Evolutionary conservation across 768 basidiomycete species (phyloP), one percentile per base, ranked within the genome.

Genomic region (Pleurotus pulmonarius): DNA sequence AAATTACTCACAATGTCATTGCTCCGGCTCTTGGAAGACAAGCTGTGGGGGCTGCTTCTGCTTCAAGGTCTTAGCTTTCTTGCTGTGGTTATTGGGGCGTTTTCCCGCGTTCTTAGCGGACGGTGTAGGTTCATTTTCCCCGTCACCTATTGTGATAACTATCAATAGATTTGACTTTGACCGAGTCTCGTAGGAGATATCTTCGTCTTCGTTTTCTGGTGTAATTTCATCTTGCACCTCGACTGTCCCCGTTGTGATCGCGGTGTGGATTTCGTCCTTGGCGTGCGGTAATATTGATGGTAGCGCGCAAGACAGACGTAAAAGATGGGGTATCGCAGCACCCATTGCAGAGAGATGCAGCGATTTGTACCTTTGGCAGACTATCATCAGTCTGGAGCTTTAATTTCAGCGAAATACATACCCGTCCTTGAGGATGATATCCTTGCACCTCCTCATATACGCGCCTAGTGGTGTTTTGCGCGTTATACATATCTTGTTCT

Each of bases 311-410:
- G 81, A 72, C 12, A 96, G 76, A 46, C 83, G 83, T 25, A 88
- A 70, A 20, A 92, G 82, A 63, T 86, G 86, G 2, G 93, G 92
- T 56, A 95, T 94, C 1, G 94, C 92, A 4, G 93, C 93, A 22
- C 92, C 93, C 85, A 94, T 88, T 5, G 90, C 93, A 58, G 81
- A 83, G 44, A 95, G 69, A 67, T 86, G 82, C 29, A 95, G 69
- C 4, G 81, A 84, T 60, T 87, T 87, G 64, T 90, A 86, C 37
- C 90, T 92, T 61, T 3, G 2, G 11, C 8, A 40, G 13, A 55
- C 41, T 11, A 48, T 39, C 37, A 26, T 29, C 6, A 8, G 25
- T 43, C 55, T 29, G 8, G 45, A 16, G 48, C 15, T 44, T 15
- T 4, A 16, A 15, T 15, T 25, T 55, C 24, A 39, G 37, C 40